phyloP scores from a whole-genome alignment of 2,329 filamentous ascomycete species.

The Dichotomopilus funicola region DNA sequence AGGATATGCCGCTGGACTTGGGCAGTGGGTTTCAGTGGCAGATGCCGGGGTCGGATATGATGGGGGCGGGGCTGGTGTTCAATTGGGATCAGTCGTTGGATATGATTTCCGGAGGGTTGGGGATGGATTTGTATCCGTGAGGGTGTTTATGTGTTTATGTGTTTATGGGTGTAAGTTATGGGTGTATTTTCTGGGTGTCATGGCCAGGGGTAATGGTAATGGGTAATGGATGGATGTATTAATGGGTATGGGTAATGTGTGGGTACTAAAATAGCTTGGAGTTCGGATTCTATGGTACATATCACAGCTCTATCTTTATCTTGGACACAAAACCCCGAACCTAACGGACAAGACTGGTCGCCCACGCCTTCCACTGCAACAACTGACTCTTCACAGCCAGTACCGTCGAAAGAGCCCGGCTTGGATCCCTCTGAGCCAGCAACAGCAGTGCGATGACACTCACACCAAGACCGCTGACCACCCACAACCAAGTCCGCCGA shows the following conservation, averaged over 20 bases:
- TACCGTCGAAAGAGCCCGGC: no score
- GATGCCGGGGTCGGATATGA: conserved; percentile 11
- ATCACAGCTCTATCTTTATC: no score
- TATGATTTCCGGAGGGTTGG: conserved; percentile 10
- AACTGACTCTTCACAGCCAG: no score
- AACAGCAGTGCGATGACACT: background rate
- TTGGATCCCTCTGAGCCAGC: background rate
- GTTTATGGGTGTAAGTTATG: background rate
- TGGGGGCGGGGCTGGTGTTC: conserved; percentile 10
- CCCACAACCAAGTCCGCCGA: background rate
- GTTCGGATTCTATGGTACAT: no score
- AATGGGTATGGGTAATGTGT: background rate
- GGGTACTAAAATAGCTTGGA: no score
- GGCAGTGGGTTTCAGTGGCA: conserved; percentile 12
- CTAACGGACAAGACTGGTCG: no score
- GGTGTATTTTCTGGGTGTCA: no score
- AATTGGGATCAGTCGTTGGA: conserved; percentile 19
- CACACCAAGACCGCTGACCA: no score
- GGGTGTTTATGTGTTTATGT: background rate
- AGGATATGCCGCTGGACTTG: conserved; percentile 1
- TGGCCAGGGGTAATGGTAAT: background rate
- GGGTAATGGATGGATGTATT: background rate
- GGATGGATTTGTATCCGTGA: conserved; percentile 5
- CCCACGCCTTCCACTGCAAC: no score
- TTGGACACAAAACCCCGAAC: no score